Evolutionary conservation across 1,284 basidiomycete genomes (phyloP), one percentile per base, ranked within the genome.

Genomic region (Trichosporon sp.): DNA sequence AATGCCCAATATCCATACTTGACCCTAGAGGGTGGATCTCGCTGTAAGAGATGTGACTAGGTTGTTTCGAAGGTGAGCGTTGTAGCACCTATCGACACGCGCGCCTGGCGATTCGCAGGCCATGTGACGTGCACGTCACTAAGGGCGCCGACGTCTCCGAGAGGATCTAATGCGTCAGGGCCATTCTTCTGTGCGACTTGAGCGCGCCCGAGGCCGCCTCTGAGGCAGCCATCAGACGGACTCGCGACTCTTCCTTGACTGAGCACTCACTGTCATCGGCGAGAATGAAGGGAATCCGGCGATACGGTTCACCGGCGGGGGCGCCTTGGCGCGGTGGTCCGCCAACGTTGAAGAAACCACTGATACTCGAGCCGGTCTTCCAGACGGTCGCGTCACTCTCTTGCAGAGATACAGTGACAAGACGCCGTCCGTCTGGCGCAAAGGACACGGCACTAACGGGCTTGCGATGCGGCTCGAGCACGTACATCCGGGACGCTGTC

Each of bases 401-500:
- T 66, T 89, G 89, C 16, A 98, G 81, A 1, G 90, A 94, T 8
- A 94, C 82, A 0, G 93, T 95, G 23, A 96, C 88, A 13, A 99
- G 83, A 16, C 96, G 84, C 19, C 93, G 83, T 0, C 96, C 95
- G 74, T 99, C 96, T 0, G 92, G 90, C 2, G 92, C 94, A 78
- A 97, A 98, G 62, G 87, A 89, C 67, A 90, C 88, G 0, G 90
- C 91, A 0, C 89, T 86, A 6, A 92, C 86, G 0, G 85, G 82
- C 70, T 87, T 87, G 71, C 87, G 87, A 81, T 97, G 95, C 0
- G 91, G 89, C 73, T 98, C 95, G 9, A 99, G 86, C 0, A 99
- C 91, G 75, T 97, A 98, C 7, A 99, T 83, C 11, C 95, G 86
- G 2, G 92, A 97, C 0, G 93, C 94, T 0, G 94, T 94, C 80